These are phyloP conservation scores for Termitomyces sp. DNA, from an alignment of 768 basidiomycete genomes.

Conservation along the genomic window DNA sequence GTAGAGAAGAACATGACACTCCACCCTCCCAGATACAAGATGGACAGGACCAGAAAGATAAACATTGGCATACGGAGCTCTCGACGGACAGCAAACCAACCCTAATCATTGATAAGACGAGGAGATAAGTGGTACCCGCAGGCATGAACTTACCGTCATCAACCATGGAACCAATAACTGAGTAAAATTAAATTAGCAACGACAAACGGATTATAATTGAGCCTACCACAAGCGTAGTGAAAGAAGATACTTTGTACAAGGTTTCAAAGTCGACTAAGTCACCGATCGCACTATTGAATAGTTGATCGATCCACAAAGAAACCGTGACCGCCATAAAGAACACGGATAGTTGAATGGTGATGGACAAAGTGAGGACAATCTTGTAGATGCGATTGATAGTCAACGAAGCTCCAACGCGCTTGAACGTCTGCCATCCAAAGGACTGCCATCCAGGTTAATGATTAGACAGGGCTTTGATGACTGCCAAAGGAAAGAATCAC, in stretches of 20 bases:
- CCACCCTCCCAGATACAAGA: slow-evolving; percentile 64
- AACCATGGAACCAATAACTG: slow-evolving; percentile 71
- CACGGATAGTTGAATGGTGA: slow-evolving; percentile 66
- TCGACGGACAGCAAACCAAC: slow-evolving; percentile 71
- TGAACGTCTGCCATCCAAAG: slow-evolving; percentile 88
- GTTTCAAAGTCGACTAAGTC: slow-evolving; percentile 36
- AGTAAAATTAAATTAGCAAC: slow-evolving; percentile 6
- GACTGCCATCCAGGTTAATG: slow-evolving; percentile 27
- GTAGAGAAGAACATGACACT: slow-evolving; percentile 65
- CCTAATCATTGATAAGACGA: slow-evolving; percentile 29
- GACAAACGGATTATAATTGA: background rate
- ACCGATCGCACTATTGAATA: slow-evolving; percentile 61
- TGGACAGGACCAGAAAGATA: slow-evolving; percentile 54
- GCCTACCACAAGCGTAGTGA: slow-evolving; percentile 56
- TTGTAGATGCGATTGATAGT: slow-evolving; percentile 73
- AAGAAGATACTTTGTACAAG: slow-evolving; percentile 51
- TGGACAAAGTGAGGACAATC: slow-evolving; percentile 62
- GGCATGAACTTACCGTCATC: slow-evolving; percentile 34
- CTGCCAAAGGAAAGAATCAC: slow-evolving; percentile 25
- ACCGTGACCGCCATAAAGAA: slow-evolving; percentile 73
- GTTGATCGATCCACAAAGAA: slow-evolving; percentile 72
- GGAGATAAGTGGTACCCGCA: background rate
- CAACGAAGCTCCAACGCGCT: slow-evolving; percentile 72
- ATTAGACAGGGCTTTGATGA: background rate
- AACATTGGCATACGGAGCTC: slow-evolving; percentile 57